phyloP scores from a whole-genome alignment of 2,329 filamentous ascomycete species.

The Fusarium mundagurra region DNA sequence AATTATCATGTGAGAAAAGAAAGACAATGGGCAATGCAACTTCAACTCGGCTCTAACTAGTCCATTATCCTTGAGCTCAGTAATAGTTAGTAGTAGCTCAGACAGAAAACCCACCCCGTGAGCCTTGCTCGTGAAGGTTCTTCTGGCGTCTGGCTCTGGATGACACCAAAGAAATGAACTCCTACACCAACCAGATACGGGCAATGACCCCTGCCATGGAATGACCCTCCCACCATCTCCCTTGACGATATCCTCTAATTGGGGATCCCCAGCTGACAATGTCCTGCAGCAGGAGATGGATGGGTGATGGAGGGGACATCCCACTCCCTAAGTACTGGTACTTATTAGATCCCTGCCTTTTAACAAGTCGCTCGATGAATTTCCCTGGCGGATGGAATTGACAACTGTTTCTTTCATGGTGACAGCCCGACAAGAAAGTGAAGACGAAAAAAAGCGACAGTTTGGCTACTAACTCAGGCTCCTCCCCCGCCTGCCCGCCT shows the following conservation, averaged over 20 bases:
- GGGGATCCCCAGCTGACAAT: constrained; percentile 30
- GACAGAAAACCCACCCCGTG: constrained; percentile 5
- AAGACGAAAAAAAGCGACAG: neutral
- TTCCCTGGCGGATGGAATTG: neutral
- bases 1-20: neutral
- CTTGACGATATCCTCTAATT: constrained; percentile 2
- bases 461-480: constrained; percentile 13
- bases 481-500: constrained; percentile 11
- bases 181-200: constrained; percentile 18
- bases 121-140: constrained; percentile 19
- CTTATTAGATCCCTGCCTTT: constrained; percentile 1
- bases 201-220: constrained; percentile 9
- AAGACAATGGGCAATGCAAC: neutral
- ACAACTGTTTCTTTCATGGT: neutral
- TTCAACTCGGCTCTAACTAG: neutral
- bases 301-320: neutral
- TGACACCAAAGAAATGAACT: neutral
- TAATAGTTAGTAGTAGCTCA: neutral
- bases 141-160: neutral
- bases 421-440: neutral
- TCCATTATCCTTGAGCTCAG: neutral
- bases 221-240: constrained; percentile 8
- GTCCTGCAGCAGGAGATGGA: constrained; percentile 33
- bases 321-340: constrained; percentile 24
- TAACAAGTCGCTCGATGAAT: neutral